Base-by-base conservation (phyloP, 371 early-diverging fungal genomes). In the Nematocida parisii region DNA sequence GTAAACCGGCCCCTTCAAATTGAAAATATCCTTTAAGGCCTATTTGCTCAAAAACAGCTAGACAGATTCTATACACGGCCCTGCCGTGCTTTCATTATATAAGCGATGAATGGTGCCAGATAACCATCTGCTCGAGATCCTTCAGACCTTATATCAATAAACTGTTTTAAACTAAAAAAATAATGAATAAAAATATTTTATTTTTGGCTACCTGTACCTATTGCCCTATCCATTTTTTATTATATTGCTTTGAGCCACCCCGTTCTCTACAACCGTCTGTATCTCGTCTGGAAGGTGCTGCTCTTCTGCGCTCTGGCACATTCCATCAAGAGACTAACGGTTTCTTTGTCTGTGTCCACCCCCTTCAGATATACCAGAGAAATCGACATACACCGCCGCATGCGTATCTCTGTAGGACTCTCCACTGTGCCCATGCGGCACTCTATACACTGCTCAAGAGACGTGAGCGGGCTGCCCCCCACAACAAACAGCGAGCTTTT, bases 281-380 rank as follows among this genome's bases (percentile, higher is more conserved):
- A 75, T 75, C 55, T 75, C 75, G 33, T 75, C 75, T 55, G 75
- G 75, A 54, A 75, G 75, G 20, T 61, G 5, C 47, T 66, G 27
- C 67, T 75, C 75, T 20, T 52, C 50, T n/a, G 22, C 39, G 1
- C 7, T 27, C 52, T 24, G 50, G 3, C 46, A 22, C 9, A 46
- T 4, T 9, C 3, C 68, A 11, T 61, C 52, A 33, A 77, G 46
- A 20, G 46, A 54, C 22, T 70, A 13, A 20, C 0, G 2, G 61
- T 68, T 7, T 33, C 50, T 18, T 58, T 22, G 5, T 42, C 39
- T n/a, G 54, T 62, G 1, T 66, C 13, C 20, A 60, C 47, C 20
- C 45, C 55, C 44, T 39, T 15, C 11, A 77, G 62, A 20, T 4
- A 6, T 11, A 70, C 57, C 3, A 71, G 39, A 39, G 80, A 77